Evolutionary conservation across 345 rosid genomes (phyloP).

Genomic region (Salix suchowensis): DNA sequence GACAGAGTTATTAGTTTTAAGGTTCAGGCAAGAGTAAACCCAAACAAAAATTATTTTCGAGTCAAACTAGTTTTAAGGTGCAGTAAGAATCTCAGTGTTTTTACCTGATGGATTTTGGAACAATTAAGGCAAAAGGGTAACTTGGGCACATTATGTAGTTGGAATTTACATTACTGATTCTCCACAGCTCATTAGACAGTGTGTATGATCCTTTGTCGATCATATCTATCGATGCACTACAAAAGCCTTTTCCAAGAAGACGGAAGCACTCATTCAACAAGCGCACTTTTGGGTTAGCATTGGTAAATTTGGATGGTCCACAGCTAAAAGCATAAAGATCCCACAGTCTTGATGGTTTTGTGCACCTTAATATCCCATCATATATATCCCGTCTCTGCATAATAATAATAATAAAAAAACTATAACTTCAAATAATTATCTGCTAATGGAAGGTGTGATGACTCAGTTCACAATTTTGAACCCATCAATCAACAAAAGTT

Average conservation of each 20-base stretch:
- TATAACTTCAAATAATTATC: background rate
- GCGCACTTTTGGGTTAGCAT: slow-evolving; percentile 71
- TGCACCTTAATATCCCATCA: slow-evolving; percentile 57
- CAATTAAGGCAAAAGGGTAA: slow-evolving; percentile 86
- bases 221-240: slow-evolving; percentile 59
- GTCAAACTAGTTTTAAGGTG: background rate
- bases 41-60: background rate
- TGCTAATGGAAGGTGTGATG: background rate
- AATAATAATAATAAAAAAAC: background rate
- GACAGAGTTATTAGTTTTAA: slow-evolving; percentile 15
- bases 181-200: slow-evolving; percentile 77
- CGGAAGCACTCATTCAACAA: slow-evolving; percentile 90
- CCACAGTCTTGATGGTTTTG: slow-evolving; percentile 65
- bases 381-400: slow-evolving; percentile 66
- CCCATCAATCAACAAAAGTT: background rate
- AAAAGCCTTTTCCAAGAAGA: slow-evolving; percentile 63
- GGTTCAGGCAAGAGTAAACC: slow-evolving; percentile 1
- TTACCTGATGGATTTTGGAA: slow-evolving; percentile 81
- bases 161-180: slow-evolving; percentile 68
- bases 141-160: slow-evolving; percentile 67
- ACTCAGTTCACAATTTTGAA: background rate
- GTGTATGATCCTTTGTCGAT: slow-evolving; percentile 61
- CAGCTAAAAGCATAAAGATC: slow-evolving; percentile 81
- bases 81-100: slow-evolving; percentile 19
- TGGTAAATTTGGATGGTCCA: slow-evolving; percentile 66